Base-by-base conservation (phyloP, 2,329 filamentous ascomycete species). In the Xenosphaeropsis pyriputrescens region DNA sequence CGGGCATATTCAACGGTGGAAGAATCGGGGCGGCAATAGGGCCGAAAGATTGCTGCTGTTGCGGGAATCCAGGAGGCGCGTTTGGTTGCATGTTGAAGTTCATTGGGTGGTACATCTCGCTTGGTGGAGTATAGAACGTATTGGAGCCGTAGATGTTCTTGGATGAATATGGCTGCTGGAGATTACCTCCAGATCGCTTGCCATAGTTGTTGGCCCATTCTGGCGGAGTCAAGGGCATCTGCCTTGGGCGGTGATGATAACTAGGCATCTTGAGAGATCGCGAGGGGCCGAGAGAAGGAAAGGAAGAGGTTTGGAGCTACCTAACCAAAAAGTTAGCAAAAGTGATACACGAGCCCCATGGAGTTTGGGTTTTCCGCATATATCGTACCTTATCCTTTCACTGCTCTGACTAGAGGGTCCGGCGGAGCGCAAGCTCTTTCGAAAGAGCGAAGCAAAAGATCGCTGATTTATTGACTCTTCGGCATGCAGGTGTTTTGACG, bases 201-300 rank as follows among this genome's bases (percentile, higher is more conserved):
- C 67, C 64, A 41, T 37, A 26, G 14, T 32, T 30, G 26, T 37
- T 35, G 22, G 22, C 22, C 22, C 22, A 26, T 22, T 38, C 37
- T 18, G 64, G 65, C 9, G 65, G 65, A 36, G 65, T 68, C 42
- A 66, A 58, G 43, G 62, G 62, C 35, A 63, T 52, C 42, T 57
- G 55, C 45, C 57, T 53, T 38, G 57, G 56, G 41, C 61, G 57
- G 37, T 61, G 59, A 49, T 67, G 67, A 53, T 67, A 67, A 49
- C 63, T 62, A 47, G 65, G 64, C 65, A 69, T 69, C 54, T 48
- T 60, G 53, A 52, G 49, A 46, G 45, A 45, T 44, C 46, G 46
- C 45, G 32, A 33, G 32, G 13, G 37, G 26, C 32, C 26, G 40
- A 41, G 37, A 39, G 37, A 36, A 43, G 41, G 34, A 43, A 38